Evolutionary conservation across 2,329 filamentous ascomycete genomes (phyloP), one percentile per base, ranked within the genome.

Genomic region (Trichoderma semiorbis): DNA sequence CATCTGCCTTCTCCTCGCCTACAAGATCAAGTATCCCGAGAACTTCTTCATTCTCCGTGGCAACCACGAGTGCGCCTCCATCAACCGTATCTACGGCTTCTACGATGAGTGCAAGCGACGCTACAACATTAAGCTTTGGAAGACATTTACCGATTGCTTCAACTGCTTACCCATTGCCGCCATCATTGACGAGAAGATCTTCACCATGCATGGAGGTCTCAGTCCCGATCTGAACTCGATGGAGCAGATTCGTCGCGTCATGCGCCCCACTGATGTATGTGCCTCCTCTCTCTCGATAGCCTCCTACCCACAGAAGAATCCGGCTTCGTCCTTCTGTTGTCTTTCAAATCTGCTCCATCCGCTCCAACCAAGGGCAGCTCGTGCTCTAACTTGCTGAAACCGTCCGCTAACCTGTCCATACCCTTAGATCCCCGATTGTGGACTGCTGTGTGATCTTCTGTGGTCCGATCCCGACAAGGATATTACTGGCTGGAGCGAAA

Each of bases 1-100:
- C 76, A 98, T 99, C 84, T 97, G 94, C 86, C 88, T 99, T 75
- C 89, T 99, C 71, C 89, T 99, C 66, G 94, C 94, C 74, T 99
- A 98, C 90, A 99, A 99, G 90, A 97, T 99, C 89, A 98, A 98
- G 87, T 98, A 97, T 82, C 96, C 96, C 63, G 96, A 99, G 85
- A 99, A 99, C 87, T 98, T 99, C 86, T 99, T 99, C 87, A 93
- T 99, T 76, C 90, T 99, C 72, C 94, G 96, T 77, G 96, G 96
- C 75, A 99, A 99, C 87, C 96, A 99, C 87, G 96, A 99, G 84
- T 98, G 96, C 85, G 96, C 96, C 72, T 97, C 93, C 68, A 97
- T 99, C 87, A 99, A 97, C 87, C 94, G 96, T 80, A 97, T 98
- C 84, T 99, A 99, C 83, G 96, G 96, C 73, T 99, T 99, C 87